These are phyloP conservation scores for Tuber borchii DNA, from an alignment of 495 filamentous ascomycete genomes.

Conservation along the genomic window DNA sequence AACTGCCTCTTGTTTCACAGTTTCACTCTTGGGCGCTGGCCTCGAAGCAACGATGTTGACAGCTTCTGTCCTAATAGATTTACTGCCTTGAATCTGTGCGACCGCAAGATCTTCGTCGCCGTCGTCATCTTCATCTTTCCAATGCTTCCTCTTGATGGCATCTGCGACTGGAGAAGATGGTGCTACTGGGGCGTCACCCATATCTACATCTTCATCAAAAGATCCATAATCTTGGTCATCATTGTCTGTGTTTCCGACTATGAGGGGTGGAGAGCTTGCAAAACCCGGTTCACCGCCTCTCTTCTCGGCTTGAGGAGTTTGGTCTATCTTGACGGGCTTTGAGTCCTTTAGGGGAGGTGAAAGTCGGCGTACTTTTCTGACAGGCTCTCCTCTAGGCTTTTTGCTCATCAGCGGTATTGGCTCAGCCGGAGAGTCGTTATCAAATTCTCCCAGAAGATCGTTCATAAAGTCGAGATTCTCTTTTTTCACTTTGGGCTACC, in stretches of 20 bases:
- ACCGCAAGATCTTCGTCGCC: conserved; percentile 62
- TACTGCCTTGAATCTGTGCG: conserved; percentile 44
- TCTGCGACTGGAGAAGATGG: conserved; percentile 84
- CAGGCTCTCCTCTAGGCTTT: conserved; percentile 46
- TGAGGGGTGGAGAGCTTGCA: conserved; percentile 47
- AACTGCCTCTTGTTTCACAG: conserved; percentile 56
- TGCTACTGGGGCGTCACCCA: conserved; percentile 64
- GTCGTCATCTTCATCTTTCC: conserved; percentile 62
- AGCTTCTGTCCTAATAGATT: conserved; percentile 58
- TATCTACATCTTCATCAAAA: conserved; percentile 58
- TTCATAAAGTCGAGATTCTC: conserved; percentile 82
- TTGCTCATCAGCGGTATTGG: conserved; percentile 25
- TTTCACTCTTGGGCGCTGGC: conserved; percentile 60
- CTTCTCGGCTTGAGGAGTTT: conserved; percentile 23
- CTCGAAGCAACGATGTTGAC: conserved; percentile 84
- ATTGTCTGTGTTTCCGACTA: conserved; percentile 48
- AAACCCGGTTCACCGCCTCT: conserved; percentile 20
- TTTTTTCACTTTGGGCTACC: conserved; percentile 55
- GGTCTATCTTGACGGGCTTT: conserved; percentile 46
- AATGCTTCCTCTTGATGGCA: conserved; percentile 65
- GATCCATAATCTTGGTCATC: conserved; percentile 52
- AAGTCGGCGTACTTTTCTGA: conserved; percentile 30
- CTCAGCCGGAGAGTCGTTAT: conserved; percentile 55
- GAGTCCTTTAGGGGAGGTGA: conserved; percentile 46
- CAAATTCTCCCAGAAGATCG: conserved; percentile 79